These are phyloP conservation scores for Posidonia australis DNA, from an alignment of 106 monocot species.

Conservation along the genomic window DNA sequence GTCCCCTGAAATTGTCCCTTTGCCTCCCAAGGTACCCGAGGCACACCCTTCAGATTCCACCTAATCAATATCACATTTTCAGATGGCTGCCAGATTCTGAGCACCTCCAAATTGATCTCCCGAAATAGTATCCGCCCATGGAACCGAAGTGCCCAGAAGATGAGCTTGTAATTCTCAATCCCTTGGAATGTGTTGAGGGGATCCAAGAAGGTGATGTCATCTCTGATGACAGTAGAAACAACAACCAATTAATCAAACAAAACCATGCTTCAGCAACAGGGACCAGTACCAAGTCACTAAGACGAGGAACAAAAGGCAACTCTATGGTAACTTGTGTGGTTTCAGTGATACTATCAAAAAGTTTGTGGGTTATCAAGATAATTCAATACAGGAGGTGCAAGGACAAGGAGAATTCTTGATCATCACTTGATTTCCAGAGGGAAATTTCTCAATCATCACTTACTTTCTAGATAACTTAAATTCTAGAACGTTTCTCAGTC, in stretches of 20 bases:
- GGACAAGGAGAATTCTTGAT: too few species aligned
- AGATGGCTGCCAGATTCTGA: conserved; percentile 78
- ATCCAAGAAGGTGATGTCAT: conserved; percentile 72
- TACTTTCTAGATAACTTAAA: too few species aligned
- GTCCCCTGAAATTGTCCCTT: conserved; percentile 69
- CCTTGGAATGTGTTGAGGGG: conserved; percentile 78
- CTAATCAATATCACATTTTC: conserved; percentile 61
- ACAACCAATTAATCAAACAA: background rate
- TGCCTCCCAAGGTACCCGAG: conserved; percentile 85
- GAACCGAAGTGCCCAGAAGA: conserved; percentile 87
- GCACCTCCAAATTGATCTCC: conserved; percentile 51
- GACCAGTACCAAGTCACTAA: too few species aligned
- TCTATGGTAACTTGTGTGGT: too few species aligned
- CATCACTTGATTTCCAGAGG: too few species aligned
- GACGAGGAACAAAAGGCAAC: too few species aligned
- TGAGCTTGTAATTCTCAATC: conserved; percentile 62
- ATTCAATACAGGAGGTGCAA: too few species aligned
- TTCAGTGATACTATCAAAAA: too few species aligned
- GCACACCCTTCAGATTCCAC: conserved; percentile 71
- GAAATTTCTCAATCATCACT: too few species aligned
- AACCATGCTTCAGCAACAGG: too few species aligned
- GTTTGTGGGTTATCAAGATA: too few species aligned
- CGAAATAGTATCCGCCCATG: conserved; percentile 69
- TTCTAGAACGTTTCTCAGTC: too few species aligned
- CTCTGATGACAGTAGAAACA: conserved; percentile 28